These are phyloP conservation scores for Leccinum disarticulatum DNA, from an alignment of 768 basidiomycete genomes.

Conservation along the genomic window DNA sequence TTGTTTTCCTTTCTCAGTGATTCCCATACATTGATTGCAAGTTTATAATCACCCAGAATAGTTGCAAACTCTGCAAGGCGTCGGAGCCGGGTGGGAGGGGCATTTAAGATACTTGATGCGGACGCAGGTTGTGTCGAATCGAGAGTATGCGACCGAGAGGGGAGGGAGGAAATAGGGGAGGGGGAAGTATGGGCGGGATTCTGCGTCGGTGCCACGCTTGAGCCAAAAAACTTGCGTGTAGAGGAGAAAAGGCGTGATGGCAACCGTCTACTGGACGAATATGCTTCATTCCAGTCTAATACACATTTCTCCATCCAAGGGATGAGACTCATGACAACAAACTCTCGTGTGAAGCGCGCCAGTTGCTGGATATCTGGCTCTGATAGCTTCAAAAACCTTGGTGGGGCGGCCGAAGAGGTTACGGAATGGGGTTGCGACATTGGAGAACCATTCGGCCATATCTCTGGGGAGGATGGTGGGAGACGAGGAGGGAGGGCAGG, in stretches of 20 bases:
- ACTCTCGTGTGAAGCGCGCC: constrained; percentile 80
- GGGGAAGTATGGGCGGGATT: constrained; percentile 39
- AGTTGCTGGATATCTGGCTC: constrained; percentile 75
- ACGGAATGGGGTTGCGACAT: neutral
- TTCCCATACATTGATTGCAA: constrained; percentile 86
- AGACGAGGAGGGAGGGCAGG: constrained; percentile 67
- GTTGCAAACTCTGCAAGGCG: constrained; percentile 97
- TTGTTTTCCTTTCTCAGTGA: constrained; percentile 82
- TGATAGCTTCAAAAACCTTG: constrained; percentile 49
- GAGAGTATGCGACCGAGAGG: constrained; percentile 39
- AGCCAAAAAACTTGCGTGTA: constrained; percentile 79
- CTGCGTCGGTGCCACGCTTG: constrained; percentile 50
- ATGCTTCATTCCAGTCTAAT: constrained; percentile 91
- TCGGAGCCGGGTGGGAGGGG: constrained; percentile 67
- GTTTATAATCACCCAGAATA: constrained; percentile 84
- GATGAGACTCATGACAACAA: constrained; percentile 83
- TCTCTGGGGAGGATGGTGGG: constrained; percentile 43
- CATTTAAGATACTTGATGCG: constrained; percentile 14
- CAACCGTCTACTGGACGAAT: constrained; percentile 72
- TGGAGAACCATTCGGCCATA: constrained; percentile 21
- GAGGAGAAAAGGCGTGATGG: constrained; percentile 86
- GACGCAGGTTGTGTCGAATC: constrained; percentile 33
- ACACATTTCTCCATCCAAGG: constrained; percentile 98
- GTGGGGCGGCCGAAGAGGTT: constrained; percentile 1
- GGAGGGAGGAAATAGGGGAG: constrained; percentile 37